Evolutionary conservation across 2,329 filamentous ascomycete species (phyloP), one percentile per base, ranked within the genome.

Genomic region (Penicillium sp.): DNA sequence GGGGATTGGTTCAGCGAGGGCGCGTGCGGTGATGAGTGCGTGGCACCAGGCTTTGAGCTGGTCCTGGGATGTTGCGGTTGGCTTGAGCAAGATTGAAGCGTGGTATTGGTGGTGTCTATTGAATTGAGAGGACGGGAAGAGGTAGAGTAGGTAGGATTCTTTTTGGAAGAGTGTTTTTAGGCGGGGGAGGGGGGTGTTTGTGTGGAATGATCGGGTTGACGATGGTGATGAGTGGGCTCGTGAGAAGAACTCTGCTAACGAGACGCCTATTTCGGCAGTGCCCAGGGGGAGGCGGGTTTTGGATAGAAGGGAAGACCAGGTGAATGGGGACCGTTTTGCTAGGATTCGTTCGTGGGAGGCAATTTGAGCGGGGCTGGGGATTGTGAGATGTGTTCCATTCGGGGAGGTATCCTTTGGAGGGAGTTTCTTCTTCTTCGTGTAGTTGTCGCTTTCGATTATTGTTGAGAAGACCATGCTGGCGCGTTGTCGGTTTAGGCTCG

Each of bases 401-500:
- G 36, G 36, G 5, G 4, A 7, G 11, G 5, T 24, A 16, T 29
- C 14, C 26, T 34, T 9, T 23, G 9, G 36, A 7, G 23, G 5
- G 3, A 5, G 11, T 28, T 43, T n/a, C 14, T 28, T 43, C 6
- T 28, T 28, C 5, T 21, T 40, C 28, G 3, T 13, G 52, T 48
- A 31, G 28, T 6, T 51, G 28, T 31, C 21, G 48, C 37, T 42
- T 33, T 66, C 67, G 11, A 82, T 60, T 4, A 88, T 70, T 49
- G 83, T 77, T 36, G 84, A 81, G 64, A 92, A 87, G 1, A 96
- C 79, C 18, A 97, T 85, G 44, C 88, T 90, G 1, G 92, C 90
- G 31, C 94, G 84, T 72, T 97, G 92, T 19, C 91, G 83, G 74
- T 96, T 97, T 31, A 97, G 79, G 6, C 85, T 90, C 34, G 84